Percentiles rank a stretch among this genome's conserved stretches.
phyloP scores from a whole-genome alignment of 1,284 basidiomycete species.

The Rhodotorula sp. region DNA sequence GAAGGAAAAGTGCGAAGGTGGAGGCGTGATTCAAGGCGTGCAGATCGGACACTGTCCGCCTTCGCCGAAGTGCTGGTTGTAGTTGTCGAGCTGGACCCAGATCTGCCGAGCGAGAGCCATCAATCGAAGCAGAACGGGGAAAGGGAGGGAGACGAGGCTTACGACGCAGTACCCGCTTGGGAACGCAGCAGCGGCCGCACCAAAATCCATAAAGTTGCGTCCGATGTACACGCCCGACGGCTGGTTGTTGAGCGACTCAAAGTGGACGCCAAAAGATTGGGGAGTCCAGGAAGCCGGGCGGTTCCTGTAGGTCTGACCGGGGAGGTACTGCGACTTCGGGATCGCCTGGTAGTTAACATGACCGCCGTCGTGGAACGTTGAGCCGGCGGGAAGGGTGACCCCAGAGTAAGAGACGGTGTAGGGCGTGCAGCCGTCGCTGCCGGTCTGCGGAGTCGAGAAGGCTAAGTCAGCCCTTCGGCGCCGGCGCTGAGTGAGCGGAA shows the following conservation, averaged over 20 bases:
- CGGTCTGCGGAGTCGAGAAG: background rate
- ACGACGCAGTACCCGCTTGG: conserved; percentile 8
- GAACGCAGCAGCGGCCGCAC: conserved; percentile 11
- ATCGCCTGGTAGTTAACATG: conserved; percentile 26
- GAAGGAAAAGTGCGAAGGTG: background rate
- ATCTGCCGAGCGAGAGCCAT: background rate
- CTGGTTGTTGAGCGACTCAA: conserved; percentile 27
- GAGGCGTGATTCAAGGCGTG: background rate
- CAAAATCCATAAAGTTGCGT: conserved; percentile 12
- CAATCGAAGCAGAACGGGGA: background rate
- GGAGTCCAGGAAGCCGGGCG: conserved; percentile 4
- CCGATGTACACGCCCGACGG: conserved; percentile 27
- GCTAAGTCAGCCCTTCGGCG: background rate
- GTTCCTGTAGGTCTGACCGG: conserved; percentile 13
- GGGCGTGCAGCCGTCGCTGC: conserved; percentile 24
- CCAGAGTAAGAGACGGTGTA: conserved; percentile 14
- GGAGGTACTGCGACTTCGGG: conserved; percentile 20
- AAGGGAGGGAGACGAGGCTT: background rate
- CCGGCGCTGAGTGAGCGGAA: background rate
- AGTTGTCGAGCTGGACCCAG: conserved; percentile 19
- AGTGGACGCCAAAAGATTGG: conserved; percentile 20
- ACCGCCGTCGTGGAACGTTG: background rate
- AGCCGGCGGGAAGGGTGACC: conserved; percentile 15
- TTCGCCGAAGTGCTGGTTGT: conserved; percentile 31
- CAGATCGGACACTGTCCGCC: conserved; percentile 23